Percentiles rank a stretch among this genome's conserved stretches.
phyloP scores from a whole-genome alignment of 1,284 basidiomycete species.

The Vanrija pseudolonga region DNA sequence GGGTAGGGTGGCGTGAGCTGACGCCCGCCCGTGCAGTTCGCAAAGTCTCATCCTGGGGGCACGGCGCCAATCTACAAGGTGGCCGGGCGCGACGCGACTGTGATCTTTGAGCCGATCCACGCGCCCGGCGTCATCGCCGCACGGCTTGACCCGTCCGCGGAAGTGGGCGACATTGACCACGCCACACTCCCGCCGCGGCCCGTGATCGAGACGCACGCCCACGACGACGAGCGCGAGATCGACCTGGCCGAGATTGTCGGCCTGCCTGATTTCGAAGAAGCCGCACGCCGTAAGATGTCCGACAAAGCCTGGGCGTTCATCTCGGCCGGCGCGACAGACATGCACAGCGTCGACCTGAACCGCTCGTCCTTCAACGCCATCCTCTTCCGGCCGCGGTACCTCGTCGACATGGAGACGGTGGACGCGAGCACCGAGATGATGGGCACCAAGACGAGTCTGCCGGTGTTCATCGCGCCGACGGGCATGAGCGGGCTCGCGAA shows the following conservation, averaged over 20 bases:
- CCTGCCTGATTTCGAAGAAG: constrained; percentile 47
- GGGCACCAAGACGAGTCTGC: constrained; percentile 38
- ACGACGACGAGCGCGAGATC: constrained; percentile 26
- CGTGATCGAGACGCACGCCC: constrained; percentile 8
- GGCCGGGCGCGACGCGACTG: constrained; percentile 45
- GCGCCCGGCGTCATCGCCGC: constrained; percentile 47
- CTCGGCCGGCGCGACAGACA: constrained; percentile 47
- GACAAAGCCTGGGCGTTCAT: constrained; percentile 49
- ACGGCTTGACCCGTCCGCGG: constrained; percentile 30
- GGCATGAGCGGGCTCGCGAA: constrained; percentile 49
- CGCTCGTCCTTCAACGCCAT: constrained; percentile 42
- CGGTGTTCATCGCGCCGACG: constrained; percentile 49
- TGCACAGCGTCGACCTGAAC: constrained; percentile 42
- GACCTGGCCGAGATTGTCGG: constrained; percentile 44
- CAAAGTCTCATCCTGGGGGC: constrained; percentile 45
- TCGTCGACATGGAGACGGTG: constrained; percentile 42
- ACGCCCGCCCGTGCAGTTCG: constrained; percentile 33
- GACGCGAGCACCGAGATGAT: constrained; percentile 43
- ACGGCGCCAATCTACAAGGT: constrained; percentile 31
- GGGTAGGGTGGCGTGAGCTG: not conserved
- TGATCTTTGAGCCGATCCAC: constrained; percentile 44
- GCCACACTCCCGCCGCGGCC: constrained; percentile 26
- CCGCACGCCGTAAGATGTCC: constrained; percentile 37
- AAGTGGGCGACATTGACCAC: constrained; percentile 27
- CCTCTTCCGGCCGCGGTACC: constrained; percentile 46